Percentiles rank a stretch among this genome's conserved stretches.
Evolutionary conservation across 2,329 filamentous ascomycete genomes (phyloP).

Genomic region (Aureobasidium subglaciale): DNA sequence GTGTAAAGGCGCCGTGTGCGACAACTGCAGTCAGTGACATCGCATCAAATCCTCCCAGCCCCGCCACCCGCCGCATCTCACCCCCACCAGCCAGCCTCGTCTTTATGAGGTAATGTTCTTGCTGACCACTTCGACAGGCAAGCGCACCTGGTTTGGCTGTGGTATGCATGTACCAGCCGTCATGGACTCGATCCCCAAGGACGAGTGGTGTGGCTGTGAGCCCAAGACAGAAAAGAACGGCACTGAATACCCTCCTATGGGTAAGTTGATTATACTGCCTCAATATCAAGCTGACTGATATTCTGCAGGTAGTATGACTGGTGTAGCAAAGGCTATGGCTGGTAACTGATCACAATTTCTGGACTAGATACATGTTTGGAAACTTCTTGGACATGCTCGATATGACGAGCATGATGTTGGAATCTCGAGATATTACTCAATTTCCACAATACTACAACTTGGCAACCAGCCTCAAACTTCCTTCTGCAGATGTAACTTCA

Average conservation of each 20-base stretch:
- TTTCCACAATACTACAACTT: neutral
- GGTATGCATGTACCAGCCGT: slow-evolving; percentile 36
- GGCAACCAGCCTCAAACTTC: neutral
- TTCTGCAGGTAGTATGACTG: slow-evolving; percentile 23
- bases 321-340: slow-evolving; percentile 26
- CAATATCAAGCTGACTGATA: slow-evolving; percentile 1
- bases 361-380: neutral
- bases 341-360: slow-evolving; percentile 18
- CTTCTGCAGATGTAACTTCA: slow-evolving; percentile 4
- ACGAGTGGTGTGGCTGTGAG: slow-evolving; percentile 58
- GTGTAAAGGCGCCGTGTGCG: slow-evolving; percentile 59
- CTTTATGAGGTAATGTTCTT: slow-evolving; percentile 12
- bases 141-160: slow-evolving; percentile 30
- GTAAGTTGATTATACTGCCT: slow-evolving; percentile 5
- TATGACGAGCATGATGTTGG: neutral
- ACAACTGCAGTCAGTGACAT: slow-evolving; percentile 56
- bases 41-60: neutral
- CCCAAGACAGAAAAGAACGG: slow-evolving; percentile 53
- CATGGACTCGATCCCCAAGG: slow-evolving; percentile 52
- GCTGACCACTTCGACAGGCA: slow-evolving; percentile 20
- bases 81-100: slow-evolving; percentile 11
- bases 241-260: slow-evolving; percentile 16
- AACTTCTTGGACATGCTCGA: neutral
- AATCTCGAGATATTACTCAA: neutral
- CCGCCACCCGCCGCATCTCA: slow-evolving; percentile 3